Base-by-base conservation (phyloP, 2,329 filamentous ascomycete species). In the Lachnellula suecica region DNA sequence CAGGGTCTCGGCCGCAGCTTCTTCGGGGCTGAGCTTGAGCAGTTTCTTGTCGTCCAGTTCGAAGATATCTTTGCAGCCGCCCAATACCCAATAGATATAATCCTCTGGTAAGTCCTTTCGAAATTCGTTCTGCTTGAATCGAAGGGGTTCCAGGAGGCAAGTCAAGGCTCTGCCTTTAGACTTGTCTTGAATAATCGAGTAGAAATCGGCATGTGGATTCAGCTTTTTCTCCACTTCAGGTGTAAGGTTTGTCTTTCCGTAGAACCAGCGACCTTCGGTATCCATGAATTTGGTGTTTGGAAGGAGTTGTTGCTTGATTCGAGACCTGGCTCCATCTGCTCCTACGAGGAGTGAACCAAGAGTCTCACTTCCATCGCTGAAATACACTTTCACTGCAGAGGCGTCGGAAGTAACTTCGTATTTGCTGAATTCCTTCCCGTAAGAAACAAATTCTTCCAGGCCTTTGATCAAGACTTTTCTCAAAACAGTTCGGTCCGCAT, bases 401-500 rank as follows among this genome's bases (percentile, higher is more conserved):
- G 46, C 52, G 2, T 59, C 51, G 1, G 45, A 25, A 2, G 43
- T 44, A 3, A 29, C 7, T 29, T 29, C 27, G 11, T 29, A 29
- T 29, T 29, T 29, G 27, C 6, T 43, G 38, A 17, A 49, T 20
- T 23, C 20, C 15, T 54, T 51, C 15, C 40, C 38, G 15, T 46
- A 54, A 2, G 24, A 23, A 10, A 57, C 29, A 70, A 75, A 17
- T 23, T 80, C 66, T 31, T 77, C 60, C 15, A 81, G 58, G 0
- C 66, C 74, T 2, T 71, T 71, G 0, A 74, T 68, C 47, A 83
- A 56, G 27, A 83, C 38, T 37, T 64, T 64, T 37, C 78, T 66
- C 25, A 82, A 34, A 2, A 54, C 42, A 10, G 31, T 29, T n/a
- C 40, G 24, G 31, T 54, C 51, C 7, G 44, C 19, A 25, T 47